phyloP scores from a whole-genome alignment of 306 rosid genomes.

The Oemleria cerasiformis region DNA sequence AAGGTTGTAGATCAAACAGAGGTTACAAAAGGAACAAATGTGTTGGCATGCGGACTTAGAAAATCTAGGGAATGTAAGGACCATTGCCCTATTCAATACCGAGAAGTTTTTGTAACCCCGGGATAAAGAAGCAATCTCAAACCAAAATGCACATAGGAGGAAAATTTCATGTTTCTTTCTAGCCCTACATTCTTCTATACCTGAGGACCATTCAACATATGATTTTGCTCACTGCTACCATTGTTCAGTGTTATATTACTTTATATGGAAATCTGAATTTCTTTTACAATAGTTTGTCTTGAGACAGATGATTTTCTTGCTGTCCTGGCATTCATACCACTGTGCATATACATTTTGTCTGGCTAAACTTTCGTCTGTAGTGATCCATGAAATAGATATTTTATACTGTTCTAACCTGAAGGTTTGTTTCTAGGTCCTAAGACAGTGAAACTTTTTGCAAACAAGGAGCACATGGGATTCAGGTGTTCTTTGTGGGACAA shows the following conservation, averaged over 20 bases:
- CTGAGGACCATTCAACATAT: not conserved
- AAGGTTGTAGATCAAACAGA: not conserved
- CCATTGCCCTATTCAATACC: not conserved
- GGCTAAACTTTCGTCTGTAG: not conserved
- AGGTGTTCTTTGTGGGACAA: slow-evolving; percentile 49
- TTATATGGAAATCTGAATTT: not conserved
- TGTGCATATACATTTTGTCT: not conserved
- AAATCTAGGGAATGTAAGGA: not conserved
- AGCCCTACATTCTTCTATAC: not conserved
- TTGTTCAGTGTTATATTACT: not conserved
- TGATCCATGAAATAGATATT: not conserved
- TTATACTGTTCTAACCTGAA: not conserved
- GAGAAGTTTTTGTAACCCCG: not conserved
- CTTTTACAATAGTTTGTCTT: not conserved
- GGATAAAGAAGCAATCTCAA: not conserved
- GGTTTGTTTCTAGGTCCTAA: slow-evolving; percentile 57
- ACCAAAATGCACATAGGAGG: not conserved
- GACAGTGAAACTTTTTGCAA: slow-evolving; percentile 85
- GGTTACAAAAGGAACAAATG: not conserved
- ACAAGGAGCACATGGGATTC: slow-evolving; percentile 98
- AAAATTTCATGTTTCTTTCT: not conserved
- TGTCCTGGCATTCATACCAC: not conserved
- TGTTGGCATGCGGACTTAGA: not conserved
- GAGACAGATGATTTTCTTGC: not conserved
- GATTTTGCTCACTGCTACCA: not conserved